A percentile compares a stretch with the other conserved stretches of the same genome.
These are phyloP conservation scores for Cutaneotrichosporon dermatis DNA, from an alignment of 1,284 basidiomycete species.

Conservation along the genomic window DNA sequence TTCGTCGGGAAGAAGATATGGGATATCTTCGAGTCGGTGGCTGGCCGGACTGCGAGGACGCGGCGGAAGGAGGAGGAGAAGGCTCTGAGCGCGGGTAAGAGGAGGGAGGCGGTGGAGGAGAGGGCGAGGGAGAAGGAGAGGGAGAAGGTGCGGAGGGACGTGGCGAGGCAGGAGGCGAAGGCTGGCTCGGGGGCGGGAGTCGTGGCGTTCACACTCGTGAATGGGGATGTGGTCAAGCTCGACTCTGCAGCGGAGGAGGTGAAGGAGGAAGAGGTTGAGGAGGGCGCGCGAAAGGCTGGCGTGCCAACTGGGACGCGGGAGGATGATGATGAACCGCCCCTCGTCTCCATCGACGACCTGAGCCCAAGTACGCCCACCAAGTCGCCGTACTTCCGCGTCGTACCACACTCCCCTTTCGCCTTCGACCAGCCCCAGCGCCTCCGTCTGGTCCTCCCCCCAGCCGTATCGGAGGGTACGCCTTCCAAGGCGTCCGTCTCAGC, in stretches of 20 bases:
- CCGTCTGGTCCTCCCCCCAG: background rate
- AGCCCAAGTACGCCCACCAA: background rate
- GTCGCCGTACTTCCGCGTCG: background rate
- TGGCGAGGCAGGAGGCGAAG: background rate
- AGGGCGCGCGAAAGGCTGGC: too few species aligned
- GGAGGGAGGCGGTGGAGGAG: background rate
- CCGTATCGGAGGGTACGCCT: background rate
- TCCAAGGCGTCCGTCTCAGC: background rate
- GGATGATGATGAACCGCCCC: background rate
- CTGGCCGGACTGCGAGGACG: slow-evolving; percentile 8
- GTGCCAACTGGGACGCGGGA: background rate
- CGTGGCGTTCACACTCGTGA: background rate
- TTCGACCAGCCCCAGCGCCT: slow-evolving; percentile 7
- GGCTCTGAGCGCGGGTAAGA: slow-evolving; percentile 2
- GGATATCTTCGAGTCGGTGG: slow-evolving; percentile 53
- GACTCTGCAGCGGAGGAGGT: background rate
- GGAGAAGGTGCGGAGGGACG: background rate
- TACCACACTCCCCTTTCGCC: background rate
- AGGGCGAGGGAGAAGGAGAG: background rate
- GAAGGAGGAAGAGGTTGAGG: too few species aligned
- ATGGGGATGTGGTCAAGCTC: slow-evolving; percentile 1
- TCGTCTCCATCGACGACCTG: background rate
- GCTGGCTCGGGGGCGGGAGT: background rate
- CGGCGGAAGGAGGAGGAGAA: background rate
- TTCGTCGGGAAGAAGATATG: slow-evolving; percentile 71